These are phyloP conservation scores for Wickerhamiella qilinensis DNA, from an alignment of 805 yeast species.

Conservation along the genomic window DNA sequence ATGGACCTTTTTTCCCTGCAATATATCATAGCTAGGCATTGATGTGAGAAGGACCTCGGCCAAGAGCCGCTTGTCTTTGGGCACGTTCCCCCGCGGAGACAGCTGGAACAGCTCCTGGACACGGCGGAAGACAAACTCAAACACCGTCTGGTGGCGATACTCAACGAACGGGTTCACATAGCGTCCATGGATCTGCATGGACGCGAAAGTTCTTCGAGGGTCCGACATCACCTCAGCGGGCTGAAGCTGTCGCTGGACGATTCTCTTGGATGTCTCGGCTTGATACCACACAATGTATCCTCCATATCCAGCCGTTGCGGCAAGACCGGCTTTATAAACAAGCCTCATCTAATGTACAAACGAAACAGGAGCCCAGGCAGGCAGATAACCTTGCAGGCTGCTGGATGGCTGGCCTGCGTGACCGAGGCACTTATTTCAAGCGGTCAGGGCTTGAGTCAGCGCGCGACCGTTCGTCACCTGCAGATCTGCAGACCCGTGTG, in stretches of 20 bases:
- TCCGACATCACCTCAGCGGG: conserved; percentile 6
- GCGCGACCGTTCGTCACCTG: too few species aligned
- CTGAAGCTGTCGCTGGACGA: conserved; percentile 7
- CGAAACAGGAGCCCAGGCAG: neutral
- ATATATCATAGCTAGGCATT: conserved; percentile 35
- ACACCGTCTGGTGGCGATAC: conserved; percentile 76
- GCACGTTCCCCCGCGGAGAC: conserved; percentile 43
- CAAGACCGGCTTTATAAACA: neutral
- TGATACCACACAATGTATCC: conserved; percentile 10
- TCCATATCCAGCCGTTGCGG: conserved; percentile 12
- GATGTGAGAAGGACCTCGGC: conserved; percentile 41
- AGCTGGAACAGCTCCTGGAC: conserved; percentile 52
- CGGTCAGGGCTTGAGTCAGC: too few species aligned
- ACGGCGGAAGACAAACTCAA: conserved; percentile 67
- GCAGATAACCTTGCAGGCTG: neutral
- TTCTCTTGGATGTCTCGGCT: conserved; percentile 7
- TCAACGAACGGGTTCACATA: conserved; percentile 85
- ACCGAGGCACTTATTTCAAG: too few species aligned
- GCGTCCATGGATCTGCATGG: conserved; percentile 33
- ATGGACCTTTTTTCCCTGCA: conserved; percentile 1
- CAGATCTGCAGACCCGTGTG: too few species aligned
- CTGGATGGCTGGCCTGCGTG: too few species aligned
- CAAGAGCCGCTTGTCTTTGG: conserved; percentile 29
- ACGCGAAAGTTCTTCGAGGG: conserved; percentile 12
- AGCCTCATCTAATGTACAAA: neutral